A percentile compares a stretch with the other conserved stretches of the same genome.
phyloP scores from a whole-genome alignment of 176 grass and related monocot genomes.

The Oryza australiensis region DNA sequence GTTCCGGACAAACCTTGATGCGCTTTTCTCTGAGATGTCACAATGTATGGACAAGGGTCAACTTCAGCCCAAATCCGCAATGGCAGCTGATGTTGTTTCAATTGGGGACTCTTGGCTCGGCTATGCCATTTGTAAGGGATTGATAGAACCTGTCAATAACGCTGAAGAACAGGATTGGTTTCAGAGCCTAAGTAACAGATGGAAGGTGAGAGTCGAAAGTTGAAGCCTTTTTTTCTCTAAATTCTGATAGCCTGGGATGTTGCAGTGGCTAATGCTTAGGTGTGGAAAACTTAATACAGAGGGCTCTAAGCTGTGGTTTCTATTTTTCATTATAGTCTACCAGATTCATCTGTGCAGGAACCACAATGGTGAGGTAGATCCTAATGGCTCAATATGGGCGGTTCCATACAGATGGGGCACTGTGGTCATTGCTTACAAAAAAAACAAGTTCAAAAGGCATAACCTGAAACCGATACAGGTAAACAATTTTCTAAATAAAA shows the following conservation, averaged over 20 bases:
- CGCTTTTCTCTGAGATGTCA: constrained; percentile 70
- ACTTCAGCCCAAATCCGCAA: constrained; percentile 64
- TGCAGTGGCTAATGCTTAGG: not conserved
- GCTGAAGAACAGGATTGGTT: constrained; percentile 81
- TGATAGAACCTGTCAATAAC: constrained; percentile 72
- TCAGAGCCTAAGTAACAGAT: constrained; percentile 59
- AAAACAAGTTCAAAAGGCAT: constrained; percentile 80
- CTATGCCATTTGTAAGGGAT: constrained; percentile 60
- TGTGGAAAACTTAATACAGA: constrained; percentile 7
- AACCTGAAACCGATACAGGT: constrained; percentile 91
- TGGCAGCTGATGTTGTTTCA: constrained; percentile 75
- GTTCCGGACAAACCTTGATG: constrained; percentile 53
- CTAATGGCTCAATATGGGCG: constrained; percentile 73
- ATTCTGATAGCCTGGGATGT: not conserved
- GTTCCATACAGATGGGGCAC: constrained; percentile 89
- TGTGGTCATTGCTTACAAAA: constrained; percentile 93
- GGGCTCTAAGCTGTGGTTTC: constrained; percentile 12
- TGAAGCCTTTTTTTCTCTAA: constrained; percentile 15
- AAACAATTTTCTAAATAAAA: not conserved
- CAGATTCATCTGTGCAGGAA: constrained; percentile 97
- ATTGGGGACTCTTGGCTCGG: constrained; percentile 88
- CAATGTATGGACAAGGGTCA: constrained; percentile 61
- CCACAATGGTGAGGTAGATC: constrained; percentile 75
- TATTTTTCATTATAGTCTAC: constrained; percentile 71
- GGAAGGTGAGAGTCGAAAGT: constrained; percentile 71